Base-by-base conservation (phyloP, 495 filamentous ascomycete species). In the Cryomyces minteri region DNA sequence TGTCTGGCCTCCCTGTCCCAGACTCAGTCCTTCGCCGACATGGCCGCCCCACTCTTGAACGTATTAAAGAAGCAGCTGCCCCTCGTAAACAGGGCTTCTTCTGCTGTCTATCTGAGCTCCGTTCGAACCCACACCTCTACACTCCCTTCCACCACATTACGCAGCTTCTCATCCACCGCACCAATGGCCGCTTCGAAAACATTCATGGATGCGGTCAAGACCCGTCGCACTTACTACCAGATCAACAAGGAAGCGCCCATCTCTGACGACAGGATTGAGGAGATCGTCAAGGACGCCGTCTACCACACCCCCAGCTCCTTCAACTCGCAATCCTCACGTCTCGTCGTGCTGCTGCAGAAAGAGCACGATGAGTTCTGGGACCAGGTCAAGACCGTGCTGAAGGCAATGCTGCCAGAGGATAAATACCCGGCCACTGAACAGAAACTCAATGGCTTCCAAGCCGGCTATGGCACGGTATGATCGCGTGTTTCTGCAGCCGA, bases 341-440 rank as follows among this genome's bases (percentile, higher is more conserved):
- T 70, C 34, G 62, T 82, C 10, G 68, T 79, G 29, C 68, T 80
- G 49, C 63, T 79, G 54, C 71, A 72, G 44, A 68, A 61, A 46
- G 74, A 78, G 54, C 76, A 80, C 58, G 68, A 76, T 45, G 74
- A 73, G 62, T 65, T 80, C 48, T 82, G 77, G 77, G 69, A 73
- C 47, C 9, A 38, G 9, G 65, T 69, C 32, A 52, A 48, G 33
- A 66, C 69, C 18, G 59, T 67, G 46, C 65, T 82, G 33, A 76
- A 72, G 62, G 54, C 62, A 28, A 67, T 73, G 12, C 70, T 80
- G 6, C 68, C 72, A n/a, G 73, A 54, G 31, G 75, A 72, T 9
- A 44, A 58, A 11, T 77, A 64, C 57, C 53, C 62, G 41, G 44
- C 59, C 34, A 77, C 76, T 18, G 68, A 63, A 36, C 30, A 48